A percentile compares a stretch with the other conserved stretches of the same genome.
Conservation (phyloP, 768 basidiomycete species). For the Serendipita indica region DNA sequence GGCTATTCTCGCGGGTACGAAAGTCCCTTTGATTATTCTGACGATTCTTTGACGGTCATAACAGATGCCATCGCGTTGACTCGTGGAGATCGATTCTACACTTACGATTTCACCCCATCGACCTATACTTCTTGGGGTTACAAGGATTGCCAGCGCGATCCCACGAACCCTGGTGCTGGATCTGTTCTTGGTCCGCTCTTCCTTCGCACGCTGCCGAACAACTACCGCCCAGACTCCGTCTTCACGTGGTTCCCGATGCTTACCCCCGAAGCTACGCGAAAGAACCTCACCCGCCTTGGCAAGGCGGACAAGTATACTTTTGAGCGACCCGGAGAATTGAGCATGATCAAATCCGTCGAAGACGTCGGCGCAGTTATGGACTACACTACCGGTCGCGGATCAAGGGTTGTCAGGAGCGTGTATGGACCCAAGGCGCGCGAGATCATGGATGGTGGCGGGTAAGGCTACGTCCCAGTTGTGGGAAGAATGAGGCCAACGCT, state of each 20-base stretch:
- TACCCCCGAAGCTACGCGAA: constrained; percentile 57
- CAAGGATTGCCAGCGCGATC: constrained; percentile 63
- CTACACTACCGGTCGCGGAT: constrained; percentile 34
- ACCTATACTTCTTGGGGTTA: constrained; percentile 79
- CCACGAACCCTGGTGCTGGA: constrained; percentile 57
- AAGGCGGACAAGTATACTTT: constrained; percentile 41
- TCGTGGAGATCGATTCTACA: constrained; percentile 72
- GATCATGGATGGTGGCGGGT: constrained; percentile 50
- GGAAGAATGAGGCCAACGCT: neutral
- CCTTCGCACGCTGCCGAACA: constrained; percentile 54
- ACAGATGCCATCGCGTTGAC: constrained; percentile 74
- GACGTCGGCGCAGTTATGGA: constrained; percentile 22
- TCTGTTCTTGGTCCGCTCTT: constrained; percentile 29
- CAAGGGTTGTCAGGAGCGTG: constrained; percentile 31
- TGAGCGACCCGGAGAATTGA: constrained; percentile 29
- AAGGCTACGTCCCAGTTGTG: constrained; percentile 14
- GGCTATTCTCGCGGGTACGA: constrained; percentile 45
- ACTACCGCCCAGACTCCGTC: constrained; percentile 52
- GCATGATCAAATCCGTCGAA: constrained; percentile 18
- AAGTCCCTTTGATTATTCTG: neutral
- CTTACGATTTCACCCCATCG: constrained; percentile 54
- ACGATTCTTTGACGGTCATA: neutral
- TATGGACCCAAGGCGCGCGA: constrained; percentile 37
- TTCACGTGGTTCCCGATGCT: constrained; percentile 86
- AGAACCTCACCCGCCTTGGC: constrained; percentile 40